Percentiles rank a stretch among this genome's conserved stretches.
Evolutionary conservation across 768 basidiomycete species (phyloP).

Genomic region (Lenzites betulinus): DNA sequence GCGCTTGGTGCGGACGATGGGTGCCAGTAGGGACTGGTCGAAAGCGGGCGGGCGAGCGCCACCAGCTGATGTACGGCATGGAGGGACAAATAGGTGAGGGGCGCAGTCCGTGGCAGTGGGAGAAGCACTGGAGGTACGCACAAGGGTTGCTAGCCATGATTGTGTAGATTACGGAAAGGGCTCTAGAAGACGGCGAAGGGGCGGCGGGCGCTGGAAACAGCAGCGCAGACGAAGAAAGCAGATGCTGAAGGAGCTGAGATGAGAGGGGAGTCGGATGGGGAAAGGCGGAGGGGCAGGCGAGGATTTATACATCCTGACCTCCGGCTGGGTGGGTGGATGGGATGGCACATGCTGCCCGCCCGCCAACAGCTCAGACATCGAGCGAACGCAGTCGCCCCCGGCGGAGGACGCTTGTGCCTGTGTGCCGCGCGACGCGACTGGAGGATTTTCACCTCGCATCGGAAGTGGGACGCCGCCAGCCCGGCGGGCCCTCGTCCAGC

Average conservation of each 20-base stretch:
- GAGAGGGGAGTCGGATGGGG: constrained; percentile 16
- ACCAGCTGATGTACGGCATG: background rate
- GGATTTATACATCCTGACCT: constrained; percentile 24
- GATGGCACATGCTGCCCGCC: background rate
- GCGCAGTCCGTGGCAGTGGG: background rate
- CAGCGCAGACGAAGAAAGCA: background rate
- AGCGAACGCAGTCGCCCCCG: constrained; percentile 9
- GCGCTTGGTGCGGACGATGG: constrained; percentile 38
- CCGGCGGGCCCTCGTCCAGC: background rate
- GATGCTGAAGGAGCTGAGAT: constrained; percentile 9
- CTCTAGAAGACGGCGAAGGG: background rate
- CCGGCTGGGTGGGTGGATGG: background rate
- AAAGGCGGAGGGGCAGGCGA: constrained; percentile 4
- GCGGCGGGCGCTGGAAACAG: background rate
- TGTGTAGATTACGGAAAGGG: background rate
- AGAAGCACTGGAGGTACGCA: background rate
- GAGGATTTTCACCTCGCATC: constrained; percentile 11
- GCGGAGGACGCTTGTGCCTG: constrained; percentile 15
- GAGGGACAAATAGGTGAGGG: background rate
- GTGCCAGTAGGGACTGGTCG: constrained; percentile 24
- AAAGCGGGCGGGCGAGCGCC: background rate
- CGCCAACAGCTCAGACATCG: constrained; percentile 6
- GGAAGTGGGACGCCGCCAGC: background rate
- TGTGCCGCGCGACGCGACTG: constrained; percentile 11
- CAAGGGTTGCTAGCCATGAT: constrained; percentile 8